Percentiles rank a stretch among this genome's conserved stretches.
Evolutionary conservation across 2,329 filamentous ascomycete genomes (phyloP).

Genomic region (Nemania diffusa): DNA sequence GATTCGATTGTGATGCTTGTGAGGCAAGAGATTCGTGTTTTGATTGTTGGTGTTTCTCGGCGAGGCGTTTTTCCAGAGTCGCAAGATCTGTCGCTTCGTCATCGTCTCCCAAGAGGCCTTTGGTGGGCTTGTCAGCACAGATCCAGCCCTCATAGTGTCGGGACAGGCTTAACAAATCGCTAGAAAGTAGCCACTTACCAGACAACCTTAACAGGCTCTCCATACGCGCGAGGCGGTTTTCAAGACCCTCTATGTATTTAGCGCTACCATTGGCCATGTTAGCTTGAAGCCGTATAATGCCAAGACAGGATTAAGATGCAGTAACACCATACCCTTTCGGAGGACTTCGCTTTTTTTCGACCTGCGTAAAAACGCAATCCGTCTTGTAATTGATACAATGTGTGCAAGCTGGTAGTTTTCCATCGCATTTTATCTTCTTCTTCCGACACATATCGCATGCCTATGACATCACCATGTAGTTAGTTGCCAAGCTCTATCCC

Average conservation of each 20-base stretch:
- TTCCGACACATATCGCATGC: slow-evolving; percentile 88
- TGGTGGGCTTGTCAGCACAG: slow-evolving; percentile 42
- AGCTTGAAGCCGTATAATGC: not conserved
- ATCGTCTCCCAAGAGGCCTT: slow-evolving; percentile 83
- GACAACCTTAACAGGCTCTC: slow-evolving; percentile 89
- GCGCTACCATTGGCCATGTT: slow-evolving; percentile 65
- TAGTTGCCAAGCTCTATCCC: slow-evolving; percentile 19
- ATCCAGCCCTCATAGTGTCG: not conserved
- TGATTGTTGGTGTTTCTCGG: slow-evolving; percentile 65
- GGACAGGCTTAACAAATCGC: not conserved
- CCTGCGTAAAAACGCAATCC: slow-evolving; percentile 95
- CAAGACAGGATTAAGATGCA: not conserved
- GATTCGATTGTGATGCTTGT: slow-evolving; percentile 58
- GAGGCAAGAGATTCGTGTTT: slow-evolving; percentile 62
- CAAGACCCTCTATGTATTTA: slow-evolving; percentile 96
- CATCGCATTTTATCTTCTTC: slow-evolving; percentile 87
- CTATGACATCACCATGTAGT: slow-evolving; percentile 54
- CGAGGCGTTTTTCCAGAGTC: slow-evolving; percentile 81
- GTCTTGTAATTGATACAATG: slow-evolving; percentile 99
- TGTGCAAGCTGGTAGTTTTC: slow-evolving; percentile 92
- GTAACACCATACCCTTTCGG: slow-evolving; percentile 81
- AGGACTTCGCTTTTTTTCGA: slow-evolving; percentile 97
- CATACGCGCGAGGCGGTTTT: slow-evolving; percentile 96
- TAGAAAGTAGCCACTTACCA: slow-evolving; percentile 57
- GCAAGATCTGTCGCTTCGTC: slow-evolving; percentile 89